Base-by-base conservation (phyloP, 75 land plant genomes). In the Cryptomeria japonica region DNA sequence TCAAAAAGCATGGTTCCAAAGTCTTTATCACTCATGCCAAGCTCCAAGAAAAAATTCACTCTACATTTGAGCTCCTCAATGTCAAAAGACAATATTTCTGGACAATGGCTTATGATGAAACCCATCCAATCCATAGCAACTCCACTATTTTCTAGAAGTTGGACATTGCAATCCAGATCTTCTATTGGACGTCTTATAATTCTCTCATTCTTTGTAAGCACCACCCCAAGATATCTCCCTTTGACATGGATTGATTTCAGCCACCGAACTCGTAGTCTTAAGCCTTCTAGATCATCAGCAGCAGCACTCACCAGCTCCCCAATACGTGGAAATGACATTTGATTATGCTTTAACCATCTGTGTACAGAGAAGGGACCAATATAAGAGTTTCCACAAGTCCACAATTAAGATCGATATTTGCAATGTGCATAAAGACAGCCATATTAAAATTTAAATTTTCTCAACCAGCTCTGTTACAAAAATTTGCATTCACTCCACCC, bases 1-100 rank as follows among this genome's bases (percentile, higher is more conserved):
- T 97, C 96, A 90, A 92, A 98, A 53, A 95, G 93, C 98, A 98
- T 95, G 13, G 96, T 95, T 32, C 99, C 99, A 88, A 98, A 97
- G 76, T 95, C 94, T 13, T 94, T 93, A 56, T 88, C 86, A 87
- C 85, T 87, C 92, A 98, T 93, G 13, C 99, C 99, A 91, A 98
- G 90, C 25, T 91, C 88, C 84, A 92, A 36, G 86, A 91, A 95
- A 87, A 98, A 95, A 19, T 53, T 85, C 16, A 95, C 89, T 28
- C 93, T 91, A 32, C 88, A 28, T 76, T 87, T 91, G 85, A 98
- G 83, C 77, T 97, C 98, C 55, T 95, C 94, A 85, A 91, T 89
- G 85, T 84, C 89, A 31, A 91, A 92, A 38, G 93, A 87, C 90
- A 98, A 87, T 46, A 98, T 86, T 75, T 92, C 83, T 4, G 99